Evolutionary conservation across 2,329 filamentous ascomycete genomes (phyloP), one percentile per base, ranked within the genome.

Genomic region (Exserohilum turcica): DNA sequence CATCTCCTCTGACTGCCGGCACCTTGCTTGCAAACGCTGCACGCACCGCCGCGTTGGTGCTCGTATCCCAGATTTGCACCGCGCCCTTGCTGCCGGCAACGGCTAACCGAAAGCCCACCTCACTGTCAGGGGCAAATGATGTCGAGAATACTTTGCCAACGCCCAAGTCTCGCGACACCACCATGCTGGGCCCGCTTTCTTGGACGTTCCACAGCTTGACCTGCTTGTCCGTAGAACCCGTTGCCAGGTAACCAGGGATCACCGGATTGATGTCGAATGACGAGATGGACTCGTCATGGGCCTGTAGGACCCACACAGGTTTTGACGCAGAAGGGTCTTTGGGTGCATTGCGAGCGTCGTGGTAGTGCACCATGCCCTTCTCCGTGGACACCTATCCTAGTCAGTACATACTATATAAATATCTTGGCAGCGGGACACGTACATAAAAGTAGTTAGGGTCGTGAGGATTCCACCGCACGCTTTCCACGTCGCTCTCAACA

Each of bases 131-230:
- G 3, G 90, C 94, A 74, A 97, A 99, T 6, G 84, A 84, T 2
- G 92, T 89, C 9, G 91, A 91, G 76, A 99, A 99, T 32, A 99
- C 89, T 77, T 93, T 95, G 55, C 94, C 94, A 15, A 99, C 90
- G 48, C 95, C 94, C 39, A 97, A 80, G 74, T 97, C 93, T 63
- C 94, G 87, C 21, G 90, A 90, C 5, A 95, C 90, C 1, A 99
- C 91, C 85, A 99, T 90, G 56, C 86, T 90, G 1, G 94, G 94
- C 2, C 91, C 92, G 35, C 84, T 84, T 10, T 88, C 76, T 64
- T 88, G 84, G 52, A 97, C 86, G 76, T 96, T 96, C 94, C 94
- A 99, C 52, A 99, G 82, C 82, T 99, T 99, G 66, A 97, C 92
- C 5, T 89, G 90, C 80, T 91, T 93, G 80, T 99, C 94, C 12